Conservation (phyloP, 169 alveolate genomes). For the Plasmodium vivax region DNA sequence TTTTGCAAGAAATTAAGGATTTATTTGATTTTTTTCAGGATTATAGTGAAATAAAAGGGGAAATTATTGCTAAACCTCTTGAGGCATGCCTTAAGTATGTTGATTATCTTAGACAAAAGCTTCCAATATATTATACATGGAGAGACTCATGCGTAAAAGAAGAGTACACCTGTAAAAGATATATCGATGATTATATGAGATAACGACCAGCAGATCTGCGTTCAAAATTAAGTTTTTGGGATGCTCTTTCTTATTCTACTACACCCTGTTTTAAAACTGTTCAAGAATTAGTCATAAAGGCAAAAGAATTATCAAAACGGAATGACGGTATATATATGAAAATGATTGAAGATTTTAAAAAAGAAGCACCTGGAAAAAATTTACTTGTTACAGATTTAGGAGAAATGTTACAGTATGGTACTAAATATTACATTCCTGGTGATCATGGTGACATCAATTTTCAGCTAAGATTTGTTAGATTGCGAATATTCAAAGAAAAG, state of each 20-base stretch:
- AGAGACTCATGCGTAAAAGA: neutral
- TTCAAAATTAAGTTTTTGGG: no score
- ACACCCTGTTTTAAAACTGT: neutral
- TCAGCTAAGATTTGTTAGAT: no score
- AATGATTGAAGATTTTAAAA: no score
- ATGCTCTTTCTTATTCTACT: no score
- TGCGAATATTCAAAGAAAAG: no score
- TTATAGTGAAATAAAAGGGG: neutral
- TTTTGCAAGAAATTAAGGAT: neutral
- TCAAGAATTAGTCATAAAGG: neutral
- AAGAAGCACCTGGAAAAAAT: no score
- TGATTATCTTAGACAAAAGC: neutral
- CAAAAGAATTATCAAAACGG: neutral
- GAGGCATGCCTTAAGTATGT: neutral
- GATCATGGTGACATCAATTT: no score
- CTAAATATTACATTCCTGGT: no score
- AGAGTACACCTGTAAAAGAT: neutral
- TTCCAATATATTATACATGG: neutral
- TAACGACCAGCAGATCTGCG: neutral
- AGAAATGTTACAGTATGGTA: no score
- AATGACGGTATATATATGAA: neutral
- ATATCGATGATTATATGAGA: neutral
- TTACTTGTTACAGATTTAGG: no score
- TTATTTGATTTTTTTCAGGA: neutral
- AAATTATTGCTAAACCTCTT: neutral